Percentiles rank a stretch among this genome's conserved stretches.
phyloP scores from a whole-genome alignment of 202 grass and related monocot species.

The Schoenoplectus triqueter region DNA sequence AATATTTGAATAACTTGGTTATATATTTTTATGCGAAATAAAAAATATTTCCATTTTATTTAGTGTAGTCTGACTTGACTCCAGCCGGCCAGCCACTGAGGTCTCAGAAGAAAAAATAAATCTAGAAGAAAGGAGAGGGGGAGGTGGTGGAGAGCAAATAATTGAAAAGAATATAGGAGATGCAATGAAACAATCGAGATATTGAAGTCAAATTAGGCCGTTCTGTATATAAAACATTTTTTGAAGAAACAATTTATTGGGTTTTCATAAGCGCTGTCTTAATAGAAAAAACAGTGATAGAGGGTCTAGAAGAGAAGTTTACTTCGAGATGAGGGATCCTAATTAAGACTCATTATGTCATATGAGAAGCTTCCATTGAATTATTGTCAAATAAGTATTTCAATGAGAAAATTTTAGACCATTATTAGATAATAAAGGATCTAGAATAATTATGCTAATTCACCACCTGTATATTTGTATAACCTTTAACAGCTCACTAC shows the following conservation, averaged over 20 bases:
- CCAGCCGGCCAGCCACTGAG: not conserved
- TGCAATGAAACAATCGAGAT: not conserved
- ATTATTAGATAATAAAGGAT: not conserved
- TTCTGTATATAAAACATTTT: not conserved
- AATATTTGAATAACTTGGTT: not conserved
- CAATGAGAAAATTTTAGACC: not conserved
- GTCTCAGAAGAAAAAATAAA: not conserved
- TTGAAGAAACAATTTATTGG: not conserved
- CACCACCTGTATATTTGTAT: not conserved
- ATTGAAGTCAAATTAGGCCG: constrained; percentile 1
- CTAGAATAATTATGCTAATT: no score
- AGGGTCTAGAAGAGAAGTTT: not conserved
- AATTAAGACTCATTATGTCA: not conserved
- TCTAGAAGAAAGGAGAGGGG: no score
- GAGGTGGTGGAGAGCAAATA: not conserved
- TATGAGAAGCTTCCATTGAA: constrained; percentile 16
- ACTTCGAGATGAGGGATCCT: not conserved
- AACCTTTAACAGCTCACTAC: not conserved
- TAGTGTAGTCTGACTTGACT: not conserved
- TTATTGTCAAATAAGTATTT: not conserved
- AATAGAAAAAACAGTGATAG: not conserved
- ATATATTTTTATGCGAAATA: not conserved
- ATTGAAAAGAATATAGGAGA: not conserved
- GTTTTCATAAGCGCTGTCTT: not conserved
- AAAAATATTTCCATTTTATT: not conserved